These are phyloP conservation scores for Daphne laureola DNA, from an alignment of 441 rosid species.

Conservation along the genomic window DNA sequence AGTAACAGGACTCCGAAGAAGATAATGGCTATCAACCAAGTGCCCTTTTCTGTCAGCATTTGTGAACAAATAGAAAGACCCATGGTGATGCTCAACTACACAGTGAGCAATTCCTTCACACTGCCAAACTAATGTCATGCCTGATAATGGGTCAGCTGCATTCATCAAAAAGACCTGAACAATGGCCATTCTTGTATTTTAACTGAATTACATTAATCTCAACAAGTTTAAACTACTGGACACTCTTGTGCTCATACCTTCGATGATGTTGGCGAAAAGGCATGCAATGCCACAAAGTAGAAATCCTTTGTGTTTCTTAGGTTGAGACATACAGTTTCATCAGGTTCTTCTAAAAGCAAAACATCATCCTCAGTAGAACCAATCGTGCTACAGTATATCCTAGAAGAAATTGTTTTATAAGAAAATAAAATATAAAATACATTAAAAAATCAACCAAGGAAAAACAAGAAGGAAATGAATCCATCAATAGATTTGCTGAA, in stretches of 20 bases:
- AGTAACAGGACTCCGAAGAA: conserved; percentile 49
- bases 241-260: conserved; percentile 40
- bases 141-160: conserved; percentile 87
- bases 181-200: conserved; percentile 27
- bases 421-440: conserved; percentile 3
- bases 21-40: conserved; percentile 61
- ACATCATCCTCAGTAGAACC: conserved; percentile 91
- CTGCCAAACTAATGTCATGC: conserved; percentile 77
- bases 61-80: conserved; percentile 73
- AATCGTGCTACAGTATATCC: conserved; percentile 82
- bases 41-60: conserved; percentile 64
- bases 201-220: conserved; percentile 15
- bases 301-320: conserved; percentile 83
- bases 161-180: conserved; percentile 90
- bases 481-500: conserved; percentile 5
- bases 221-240: conserved; percentile 6
- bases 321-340: conserved; percentile 57
- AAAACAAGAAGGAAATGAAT: background rate
- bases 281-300: conserved; percentile 60
- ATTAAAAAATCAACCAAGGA: conserved; percentile 9
- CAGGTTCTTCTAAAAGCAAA: conserved; percentile 69
- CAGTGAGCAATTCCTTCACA: conserved; percentile 79
- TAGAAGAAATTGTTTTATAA: conserved; percentile 16
- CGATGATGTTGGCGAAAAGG: conserved; percentile 62
- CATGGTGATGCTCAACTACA: conserved; percentile 86